Percentiles rank a stretch among this genome's conserved stretches.
Evolutionary conservation across 306 rosid genomes (phyloP).

Genomic region (Ceratonia siliqua): DNA sequence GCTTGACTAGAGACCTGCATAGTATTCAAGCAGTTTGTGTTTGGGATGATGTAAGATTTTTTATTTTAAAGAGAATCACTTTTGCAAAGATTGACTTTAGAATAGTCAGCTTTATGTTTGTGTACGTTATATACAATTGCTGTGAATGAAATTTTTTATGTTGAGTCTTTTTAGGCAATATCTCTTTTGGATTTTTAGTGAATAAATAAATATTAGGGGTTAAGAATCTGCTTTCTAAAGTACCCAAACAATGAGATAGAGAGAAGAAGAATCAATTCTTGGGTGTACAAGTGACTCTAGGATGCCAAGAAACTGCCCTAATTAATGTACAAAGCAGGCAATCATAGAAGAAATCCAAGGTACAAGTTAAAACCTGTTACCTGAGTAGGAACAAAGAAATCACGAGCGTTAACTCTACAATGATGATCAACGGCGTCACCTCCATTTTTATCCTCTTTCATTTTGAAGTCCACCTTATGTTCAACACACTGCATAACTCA

Average conservation of each 20-base stretch:
- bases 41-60: background rate
- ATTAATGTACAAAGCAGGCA: constrained; percentile 13
- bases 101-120: background rate
- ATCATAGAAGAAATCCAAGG: constrained; percentile 19
- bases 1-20: background rate
- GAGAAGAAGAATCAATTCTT: background rate
- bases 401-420: constrained; percentile 82
- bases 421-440: constrained; percentile 45
- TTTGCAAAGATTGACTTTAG: background rate
- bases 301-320: background rate
- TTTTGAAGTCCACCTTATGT: constrained; percentile 74
- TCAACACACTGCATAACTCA: constrained; percentile 79
- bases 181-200: too few species aligned
- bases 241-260: background rate
- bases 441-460: constrained; percentile 53
- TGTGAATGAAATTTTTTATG: background rate
- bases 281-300: background rate
- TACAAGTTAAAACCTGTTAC: constrained; percentile 43
- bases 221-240: background rate
- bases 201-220: background rate
- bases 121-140: background rate
- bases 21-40: background rate
- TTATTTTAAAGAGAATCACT: background rate
- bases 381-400: constrained; percentile 86
- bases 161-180: background rate